Percentiles rank a stretch among this genome's conserved stretches.
These are phyloP conservation scores for Phytophthora hibernalis DNA, from an alignment of 352 stramenopile species.

Conservation along the genomic window DNA sequence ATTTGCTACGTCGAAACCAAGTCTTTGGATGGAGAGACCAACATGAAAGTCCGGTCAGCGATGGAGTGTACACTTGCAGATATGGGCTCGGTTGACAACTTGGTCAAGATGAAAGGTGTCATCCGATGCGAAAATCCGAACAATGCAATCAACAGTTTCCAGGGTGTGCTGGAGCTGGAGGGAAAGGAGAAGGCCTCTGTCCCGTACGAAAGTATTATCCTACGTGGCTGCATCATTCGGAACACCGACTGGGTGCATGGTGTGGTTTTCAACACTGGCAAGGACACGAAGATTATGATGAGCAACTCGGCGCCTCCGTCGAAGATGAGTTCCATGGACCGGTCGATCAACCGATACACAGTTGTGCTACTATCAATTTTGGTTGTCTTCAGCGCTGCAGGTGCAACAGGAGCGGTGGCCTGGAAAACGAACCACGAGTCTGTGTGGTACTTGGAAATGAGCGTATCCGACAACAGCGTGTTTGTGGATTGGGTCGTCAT, in stretches of 20 bases:
- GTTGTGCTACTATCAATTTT: constrained; percentile 71
- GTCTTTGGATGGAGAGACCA: constrained; percentile 93
- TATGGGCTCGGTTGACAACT: constrained; percentile 52
- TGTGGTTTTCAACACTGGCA: constrained; percentile 94
- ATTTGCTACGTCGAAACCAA: constrained; percentile 93
- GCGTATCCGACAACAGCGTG: constrained; percentile 37
- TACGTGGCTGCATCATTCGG: constrained; percentile 92
- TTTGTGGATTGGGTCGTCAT: constrained; percentile 81
- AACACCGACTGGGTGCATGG: constrained; percentile 94
- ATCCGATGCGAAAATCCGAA: constrained; percentile 88
- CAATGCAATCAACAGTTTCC: constrained; percentile 92
- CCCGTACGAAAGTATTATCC: constrained; percentile 86
- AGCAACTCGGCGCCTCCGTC: constrained; percentile 80
- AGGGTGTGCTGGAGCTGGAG: constrained; percentile 81
- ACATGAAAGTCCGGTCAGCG: constrained; percentile 91
- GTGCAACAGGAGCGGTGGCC: constrained; percentile 62
- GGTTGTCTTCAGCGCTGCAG: constrained; percentile 65
- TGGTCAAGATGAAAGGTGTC: constrained; percentile 61
- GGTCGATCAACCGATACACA: constrained; percentile 85
- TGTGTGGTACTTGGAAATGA: constrained; percentile 68
- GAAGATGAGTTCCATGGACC: constrained; percentile 90
- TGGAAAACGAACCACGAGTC: constrained; percentile 57
- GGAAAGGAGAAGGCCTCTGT: constrained; percentile 64
- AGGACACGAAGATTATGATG: constrained; percentile 95
- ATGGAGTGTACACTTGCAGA: constrained; percentile 72